Evolutionary conservation across 768 basidiomycete genomes (phyloP), one percentile per base, ranked within the genome.

Genomic region (Russula dissimulans): DNA sequence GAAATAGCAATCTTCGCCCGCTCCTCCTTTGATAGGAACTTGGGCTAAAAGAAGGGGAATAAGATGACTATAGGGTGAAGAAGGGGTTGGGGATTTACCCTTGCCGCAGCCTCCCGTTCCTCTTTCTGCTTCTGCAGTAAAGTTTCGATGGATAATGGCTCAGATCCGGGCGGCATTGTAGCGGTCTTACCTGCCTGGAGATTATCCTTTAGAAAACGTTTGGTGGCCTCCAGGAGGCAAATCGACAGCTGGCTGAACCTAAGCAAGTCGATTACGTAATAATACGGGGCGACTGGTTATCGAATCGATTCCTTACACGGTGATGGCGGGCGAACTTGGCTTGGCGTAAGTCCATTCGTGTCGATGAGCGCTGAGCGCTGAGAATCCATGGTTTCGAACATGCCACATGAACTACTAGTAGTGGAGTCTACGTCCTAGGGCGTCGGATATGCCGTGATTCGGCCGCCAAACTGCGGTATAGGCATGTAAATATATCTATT

Each of bases 21-120:
- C 68, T 97, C 90, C 65, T 94, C 91, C 73, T 91, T 98, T 3
- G 90, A 83, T 14, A 98, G 78, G 76, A 98, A 98, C 73, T 85
- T 95, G 39, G 95, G 95, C 94, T 97, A 62, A 45, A 34, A 53
- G 22, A 47, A 11, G n/a, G 48, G 5, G n/a, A 32, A 32, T 62
- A 9, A 58, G 63, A 63, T 31, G 64, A 47, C 26, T 10, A 43
- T 32, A 36, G n/a, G 31, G 15, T 15, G 10, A 15, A 3, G 7
- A 4, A 10, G 12, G 31, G 26, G 29, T 34, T 36, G 29, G 42
- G 41, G n/a, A 70, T 71, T 34, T 59, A 91, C 95, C 81, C 92
- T 97, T 52, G 93, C 77, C 51, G 92, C 89, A 1, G 88, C 89
- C 61, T 97, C 93, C 68, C 87, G 92, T 70, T 95, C 94, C 41